A percentile compares a stretch with the other conserved stretches of the same genome.
These are phyloP conservation scores for Camelina hispida DNA, from an alignment of 345 rosid genomes.

Conservation along the genomic window DNA sequence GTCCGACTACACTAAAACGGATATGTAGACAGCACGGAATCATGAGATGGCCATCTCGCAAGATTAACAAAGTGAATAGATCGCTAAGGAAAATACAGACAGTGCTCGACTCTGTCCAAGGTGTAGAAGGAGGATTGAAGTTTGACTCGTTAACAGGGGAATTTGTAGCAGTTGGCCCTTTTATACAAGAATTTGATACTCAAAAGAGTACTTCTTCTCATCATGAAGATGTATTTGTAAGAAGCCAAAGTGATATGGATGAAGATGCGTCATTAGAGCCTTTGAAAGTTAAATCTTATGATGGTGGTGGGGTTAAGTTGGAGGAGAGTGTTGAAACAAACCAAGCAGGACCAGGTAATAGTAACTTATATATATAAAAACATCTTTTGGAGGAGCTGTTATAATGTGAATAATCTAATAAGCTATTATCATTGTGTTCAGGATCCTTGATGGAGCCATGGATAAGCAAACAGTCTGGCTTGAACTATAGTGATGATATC, in stretches of 20 bases:
- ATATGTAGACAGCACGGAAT: conserved; percentile 97
- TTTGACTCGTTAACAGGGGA: conserved; percentile 74
- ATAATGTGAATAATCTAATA: conserved; percentile 4
- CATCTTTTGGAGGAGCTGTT: background rate
- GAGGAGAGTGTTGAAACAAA: conserved; percentile 54
- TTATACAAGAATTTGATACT: conserved; percentile 51
- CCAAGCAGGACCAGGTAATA: conserved; percentile 31
- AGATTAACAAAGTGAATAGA: conserved; percentile 89
- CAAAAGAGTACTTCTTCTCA: conserved; percentile 42
- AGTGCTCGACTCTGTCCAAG: conserved; percentile 84
- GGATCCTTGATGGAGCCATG: conserved; percentile 46
- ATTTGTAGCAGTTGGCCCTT: conserved; percentile 65
- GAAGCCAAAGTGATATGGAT: background rate
- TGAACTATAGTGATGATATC: conserved; percentile 39
- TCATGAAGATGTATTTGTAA: conserved; percentile 41
- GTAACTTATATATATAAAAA: background rate
- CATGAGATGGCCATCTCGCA: conserved; percentile 93
- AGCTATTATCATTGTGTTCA: conserved; percentile 23
- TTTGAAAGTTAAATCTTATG: conserved; percentile 30
- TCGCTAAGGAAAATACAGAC: conserved; percentile 81
- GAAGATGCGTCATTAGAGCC: conserved; percentile 22
- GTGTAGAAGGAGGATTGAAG: conserved; percentile 81
- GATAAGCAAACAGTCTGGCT: conserved; percentile 41
- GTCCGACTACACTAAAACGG: conserved; percentile 94
- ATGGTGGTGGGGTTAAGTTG: conserved; percentile 48